Percentiles rank a stretch among this genome's conserved stretches.
phyloP scores from a whole-genome alignment of 1,284 basidiomycete genomes.

The Boletellus deceptivus region DNA sequence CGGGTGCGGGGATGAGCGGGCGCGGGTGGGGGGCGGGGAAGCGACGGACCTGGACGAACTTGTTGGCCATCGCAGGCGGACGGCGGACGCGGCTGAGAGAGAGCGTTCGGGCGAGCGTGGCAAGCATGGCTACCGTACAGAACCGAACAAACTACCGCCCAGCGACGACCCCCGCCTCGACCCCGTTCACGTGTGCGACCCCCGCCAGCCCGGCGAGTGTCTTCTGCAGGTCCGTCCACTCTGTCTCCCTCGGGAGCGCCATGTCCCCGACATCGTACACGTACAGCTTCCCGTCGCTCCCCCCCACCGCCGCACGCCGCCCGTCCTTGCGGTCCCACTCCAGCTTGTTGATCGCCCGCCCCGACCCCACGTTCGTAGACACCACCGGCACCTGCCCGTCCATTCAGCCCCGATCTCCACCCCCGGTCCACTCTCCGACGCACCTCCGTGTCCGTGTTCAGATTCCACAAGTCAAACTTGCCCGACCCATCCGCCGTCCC shows the following conservation, averaged over 20 bases:
- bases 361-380: conserved; percentile 68
- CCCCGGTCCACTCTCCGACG: conserved; percentile 25
- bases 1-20: too few species aligned
- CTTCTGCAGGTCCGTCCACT: conserved; percentile 90
- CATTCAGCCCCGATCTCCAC: conserved; percentile 5
- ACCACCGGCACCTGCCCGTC: conserved; percentile 70
- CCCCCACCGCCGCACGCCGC: conserved; percentile 82
- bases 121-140: too few species aligned
- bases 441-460: conserved; percentile 94
- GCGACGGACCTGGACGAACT: not conserved
- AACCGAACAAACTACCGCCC: conserved; percentile 37
- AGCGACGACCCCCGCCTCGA: conserved; percentile 45
- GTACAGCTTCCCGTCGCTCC: conserved; percentile 89
- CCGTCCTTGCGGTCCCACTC: conserved; percentile 91
- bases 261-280: conserved; percentile 95
- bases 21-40: too few species aligned
- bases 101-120: too few species aligned
- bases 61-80: not conserved
- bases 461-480: conserved; percentile 94
- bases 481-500: conserved; percentile 93
- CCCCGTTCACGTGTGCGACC: conserved; percentile 53
- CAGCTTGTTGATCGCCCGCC: conserved; percentile 90
- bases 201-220: conserved; percentile 64
- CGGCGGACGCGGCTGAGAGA: not conserved
- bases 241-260: conserved; percentile 77